Evolutionary conservation across 2,329 filamentous ascomycete genomes (phyloP).

Genomic region (Zymoseptoria brevis): DNA sequence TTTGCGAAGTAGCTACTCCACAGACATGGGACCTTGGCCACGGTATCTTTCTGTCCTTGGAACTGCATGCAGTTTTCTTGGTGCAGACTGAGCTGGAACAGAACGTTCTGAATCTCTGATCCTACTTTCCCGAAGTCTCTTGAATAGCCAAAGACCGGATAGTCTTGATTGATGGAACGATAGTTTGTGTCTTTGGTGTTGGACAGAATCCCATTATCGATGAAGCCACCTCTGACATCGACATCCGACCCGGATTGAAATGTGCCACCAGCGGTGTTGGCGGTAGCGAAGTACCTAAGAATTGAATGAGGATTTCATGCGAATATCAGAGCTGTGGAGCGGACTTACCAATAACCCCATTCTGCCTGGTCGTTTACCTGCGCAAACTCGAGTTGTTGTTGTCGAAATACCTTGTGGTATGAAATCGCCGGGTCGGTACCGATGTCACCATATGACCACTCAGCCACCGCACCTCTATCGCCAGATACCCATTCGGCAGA

Average conservation of each 20-base stretch:
- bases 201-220: constrained; percentile 34
- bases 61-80: constrained; percentile 47
- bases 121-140: constrained; percentile 42
- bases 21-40: constrained; percentile 37
- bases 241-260: constrained; percentile 41
- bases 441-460: constrained; percentile 49
- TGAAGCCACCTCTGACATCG: constrained; percentile 42
- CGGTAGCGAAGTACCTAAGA: constrained; percentile 42
- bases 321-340: background rate
- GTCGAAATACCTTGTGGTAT: constrained; percentile 25
- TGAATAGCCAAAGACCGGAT: constrained; percentile 47
- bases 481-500: constrained; percentile 66
- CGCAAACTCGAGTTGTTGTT: constrained; percentile 33
- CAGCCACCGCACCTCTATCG: constrained; percentile 45
- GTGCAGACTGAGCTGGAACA: constrained; percentile 45
- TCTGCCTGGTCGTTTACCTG: constrained; percentile 43
- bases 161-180: constrained; percentile 40
- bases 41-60: constrained; percentile 29
- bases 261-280: constrained; percentile 34
- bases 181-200: constrained; percentile 41
- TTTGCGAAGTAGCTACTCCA: constrained; percentile 46
- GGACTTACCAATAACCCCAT: constrained; percentile 40
- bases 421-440: constrained; percentile 10
- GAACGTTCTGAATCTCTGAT: constrained; percentile 28
- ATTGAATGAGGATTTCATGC: background rate